Conservation (phyloP, 768 basidiomycete genomes). For the Termitomyces sp. region DNA sequence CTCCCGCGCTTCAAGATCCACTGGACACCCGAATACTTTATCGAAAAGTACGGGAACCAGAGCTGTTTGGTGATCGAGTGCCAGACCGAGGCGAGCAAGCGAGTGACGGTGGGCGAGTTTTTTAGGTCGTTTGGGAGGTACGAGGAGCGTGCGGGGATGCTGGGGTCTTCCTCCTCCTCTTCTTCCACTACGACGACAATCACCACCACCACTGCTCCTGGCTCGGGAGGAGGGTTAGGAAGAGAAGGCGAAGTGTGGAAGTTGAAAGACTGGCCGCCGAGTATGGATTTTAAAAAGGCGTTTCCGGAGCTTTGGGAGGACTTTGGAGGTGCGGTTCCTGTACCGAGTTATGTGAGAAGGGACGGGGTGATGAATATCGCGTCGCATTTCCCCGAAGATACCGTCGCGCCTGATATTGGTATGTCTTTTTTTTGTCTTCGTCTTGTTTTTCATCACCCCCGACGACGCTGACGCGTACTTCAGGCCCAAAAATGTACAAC, state of each 20-base stretch:
- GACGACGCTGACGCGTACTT: background rate
- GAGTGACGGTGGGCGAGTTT: slow-evolving; percentile 71
- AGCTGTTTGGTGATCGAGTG: slow-evolving; percentile 78
- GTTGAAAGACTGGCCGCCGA: slow-evolving; percentile 86
- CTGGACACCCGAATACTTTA: slow-evolving; percentile 87
- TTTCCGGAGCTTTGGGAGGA: slow-evolving; percentile 88
- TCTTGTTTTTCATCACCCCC: no score
- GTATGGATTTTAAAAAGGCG: slow-evolving; percentile 75
- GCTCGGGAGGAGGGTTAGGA: background rate
- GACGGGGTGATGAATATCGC: slow-evolving; percentile 89
- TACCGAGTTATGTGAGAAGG: slow-evolving; percentile 85
- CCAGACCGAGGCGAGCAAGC: slow-evolving; percentile 62
- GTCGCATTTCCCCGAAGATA: slow-evolving; percentile 82
- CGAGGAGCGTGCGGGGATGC: slow-evolving; percentile 43
- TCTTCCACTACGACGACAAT: no score
- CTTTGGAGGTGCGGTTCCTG: slow-evolving; percentile 78
- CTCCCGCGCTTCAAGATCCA: slow-evolving; percentile 55
- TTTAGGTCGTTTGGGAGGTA: slow-evolving; percentile 76
- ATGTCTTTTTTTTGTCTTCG: slow-evolving; percentile 20
- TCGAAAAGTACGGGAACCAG: slow-evolving; percentile 59
- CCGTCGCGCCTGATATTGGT: slow-evolving; percentile 79
- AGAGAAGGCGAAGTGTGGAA: background rate
- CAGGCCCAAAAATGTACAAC: slow-evolving; percentile 95
- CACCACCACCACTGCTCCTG: no score
- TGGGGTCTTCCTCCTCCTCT: no score